Percentiles rank a stretch among this genome's conserved stretches.
phyloP scores from a whole-genome alignment of 2,329 filamentous ascomycete genomes.

The Ustilaginoidea virens region DNA sequence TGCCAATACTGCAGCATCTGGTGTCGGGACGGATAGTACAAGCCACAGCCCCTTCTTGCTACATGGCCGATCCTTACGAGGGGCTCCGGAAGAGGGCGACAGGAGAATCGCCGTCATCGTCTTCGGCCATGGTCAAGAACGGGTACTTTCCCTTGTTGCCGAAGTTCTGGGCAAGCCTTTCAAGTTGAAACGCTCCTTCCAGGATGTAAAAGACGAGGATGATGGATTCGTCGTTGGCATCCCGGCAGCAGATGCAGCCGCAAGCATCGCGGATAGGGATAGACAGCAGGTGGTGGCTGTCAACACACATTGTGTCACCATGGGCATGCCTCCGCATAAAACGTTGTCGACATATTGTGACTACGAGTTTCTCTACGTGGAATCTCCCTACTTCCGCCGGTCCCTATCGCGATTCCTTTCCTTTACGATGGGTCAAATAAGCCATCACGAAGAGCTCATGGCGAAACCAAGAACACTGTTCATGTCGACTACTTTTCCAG shows the following conservation, averaged over 20 bases:
- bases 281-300: slow-evolving; percentile 48
- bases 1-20: slow-evolving; percentile 8
- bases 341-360: slow-evolving; percentile 54
- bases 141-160: slow-evolving; percentile 59
- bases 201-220: slow-evolving; percentile 36
- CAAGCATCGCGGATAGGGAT: slow-evolving; percentile 42
- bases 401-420: slow-evolving; percentile 68
- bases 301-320: slow-evolving; percentile 61
- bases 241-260: slow-evolving; percentile 36
- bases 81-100: slow-evolving; percentile 35
- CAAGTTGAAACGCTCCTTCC: slow-evolving; percentile 40
- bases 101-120: slow-evolving; percentile 48
- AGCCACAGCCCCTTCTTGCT: slow-evolving; percentile 18
- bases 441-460: slow-evolving; percentile 61
- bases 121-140: slow-evolving; percentile 55
- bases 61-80: slow-evolving; percentile 26
- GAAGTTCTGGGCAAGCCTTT: slow-evolving; percentile 65
- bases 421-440: slow-evolving; percentile 64
- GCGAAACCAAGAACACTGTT: slow-evolving; percentile 68
- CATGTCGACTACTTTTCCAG: slow-evolving; percentile 78
- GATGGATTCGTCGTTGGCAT: slow-evolving; percentile 55
- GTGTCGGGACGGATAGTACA: slow-evolving; percentile 19
- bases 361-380: slow-evolving; percentile 76
- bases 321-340: slow-evolving; percentile 52
- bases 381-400: slow-evolving; percentile 53